A percentile compares a stretch with the other conserved stretches of the same genome.
Conservation (phyloP, 2,329 filamentous ascomycete species). For the Sclerotinia glacialis region DNA sequence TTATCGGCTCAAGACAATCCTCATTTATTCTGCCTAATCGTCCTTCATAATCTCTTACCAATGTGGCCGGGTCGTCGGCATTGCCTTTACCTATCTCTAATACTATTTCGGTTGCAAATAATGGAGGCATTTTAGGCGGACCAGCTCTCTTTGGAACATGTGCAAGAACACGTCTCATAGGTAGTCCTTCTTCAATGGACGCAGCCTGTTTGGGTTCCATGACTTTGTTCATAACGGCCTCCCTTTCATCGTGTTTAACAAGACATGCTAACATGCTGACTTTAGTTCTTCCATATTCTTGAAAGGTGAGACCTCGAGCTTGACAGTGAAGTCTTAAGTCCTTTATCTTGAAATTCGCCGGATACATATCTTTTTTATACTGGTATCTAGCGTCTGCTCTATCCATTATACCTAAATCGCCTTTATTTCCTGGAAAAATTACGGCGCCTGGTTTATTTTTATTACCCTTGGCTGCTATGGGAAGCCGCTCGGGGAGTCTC, state of each 20-base stretch:
- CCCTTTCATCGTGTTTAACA: neutral
- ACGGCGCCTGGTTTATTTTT: neutral
- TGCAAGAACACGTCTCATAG: neutral
- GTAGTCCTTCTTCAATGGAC: neutral
- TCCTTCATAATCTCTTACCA: slow-evolving; percentile 9
- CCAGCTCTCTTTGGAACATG: neutral
- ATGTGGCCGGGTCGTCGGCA: neutral
- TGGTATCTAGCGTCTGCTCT: neutral
- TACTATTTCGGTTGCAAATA: neutral
- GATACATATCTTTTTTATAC: neutral
- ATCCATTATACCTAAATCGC: neutral
- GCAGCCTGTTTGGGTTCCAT: rapidly evolving
- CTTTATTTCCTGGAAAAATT: neutral
- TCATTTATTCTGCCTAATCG: neutral
- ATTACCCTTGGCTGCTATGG: neutral
- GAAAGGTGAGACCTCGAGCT: neutral
- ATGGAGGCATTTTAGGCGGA: slow-evolving; percentile 3
- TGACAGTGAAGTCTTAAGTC: neutral
- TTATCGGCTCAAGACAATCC: neutral
- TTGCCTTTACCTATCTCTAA: neutral
- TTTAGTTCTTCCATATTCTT: neutral
- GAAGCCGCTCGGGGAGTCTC: neutral
- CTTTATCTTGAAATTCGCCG: neutral
- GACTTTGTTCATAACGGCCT: too few relatives aligned
- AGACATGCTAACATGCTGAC: neutral